phyloP scores from a whole-genome alignment of 352 stramenopile species.

The Halophytophthora polymorphica region DNA sequence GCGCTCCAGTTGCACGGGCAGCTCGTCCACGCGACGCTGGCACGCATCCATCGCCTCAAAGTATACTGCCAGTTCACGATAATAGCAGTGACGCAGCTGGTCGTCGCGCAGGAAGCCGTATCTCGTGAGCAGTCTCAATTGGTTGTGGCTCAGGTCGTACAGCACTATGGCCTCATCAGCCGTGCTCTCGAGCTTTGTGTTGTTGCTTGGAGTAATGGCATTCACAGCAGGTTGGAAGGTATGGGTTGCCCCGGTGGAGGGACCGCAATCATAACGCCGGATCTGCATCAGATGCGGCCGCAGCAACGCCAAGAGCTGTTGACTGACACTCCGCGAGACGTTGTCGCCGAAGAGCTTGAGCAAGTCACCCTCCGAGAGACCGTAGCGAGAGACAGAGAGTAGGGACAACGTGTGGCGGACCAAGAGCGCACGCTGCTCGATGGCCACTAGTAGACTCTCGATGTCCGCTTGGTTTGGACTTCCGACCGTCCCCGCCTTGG shows the following conservation, averaged over 20 bases:
- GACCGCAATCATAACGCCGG: constrained; percentile 46
- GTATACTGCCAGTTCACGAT: constrained; percentile 67
- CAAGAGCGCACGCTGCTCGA: constrained; percentile 71
- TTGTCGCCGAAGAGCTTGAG: constrained; percentile 49
- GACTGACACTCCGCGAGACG: constrained; percentile 34
- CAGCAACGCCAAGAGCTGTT: constrained; percentile 48
- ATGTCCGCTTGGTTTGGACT: constrained; percentile 35
- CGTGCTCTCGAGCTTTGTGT: constrained; percentile 18
- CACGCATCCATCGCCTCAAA: constrained; percentile 69
- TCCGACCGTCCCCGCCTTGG: constrained; percentile 4
- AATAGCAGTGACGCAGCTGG: constrained; percentile 64
- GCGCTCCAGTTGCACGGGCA: constrained; percentile 77
- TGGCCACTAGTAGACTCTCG: constrained; percentile 41
- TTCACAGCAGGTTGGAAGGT: constrained; percentile 6
- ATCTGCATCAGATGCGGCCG: constrained; percentile 75
- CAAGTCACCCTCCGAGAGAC: constrained; percentile 64
- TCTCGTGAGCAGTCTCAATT: constrained; percentile 58
- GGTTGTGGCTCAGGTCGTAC: constrained; percentile 79
- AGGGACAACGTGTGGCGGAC: constrained; percentile 73
- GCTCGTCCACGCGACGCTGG: constrained; percentile 73
- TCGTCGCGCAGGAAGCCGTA: constrained; percentile 74
- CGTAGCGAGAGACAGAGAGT: constrained; percentile 64
- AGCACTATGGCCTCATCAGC: constrained; percentile 36
- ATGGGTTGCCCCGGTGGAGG: constrained; percentile 1
- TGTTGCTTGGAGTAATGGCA: constrained; percentile 8